Percentiles rank a stretch among this genome's conserved stretches.
Evolutionary conservation across 306 rosid genomes (phyloP).

Genomic region (Abrus pulchellus): DNA sequence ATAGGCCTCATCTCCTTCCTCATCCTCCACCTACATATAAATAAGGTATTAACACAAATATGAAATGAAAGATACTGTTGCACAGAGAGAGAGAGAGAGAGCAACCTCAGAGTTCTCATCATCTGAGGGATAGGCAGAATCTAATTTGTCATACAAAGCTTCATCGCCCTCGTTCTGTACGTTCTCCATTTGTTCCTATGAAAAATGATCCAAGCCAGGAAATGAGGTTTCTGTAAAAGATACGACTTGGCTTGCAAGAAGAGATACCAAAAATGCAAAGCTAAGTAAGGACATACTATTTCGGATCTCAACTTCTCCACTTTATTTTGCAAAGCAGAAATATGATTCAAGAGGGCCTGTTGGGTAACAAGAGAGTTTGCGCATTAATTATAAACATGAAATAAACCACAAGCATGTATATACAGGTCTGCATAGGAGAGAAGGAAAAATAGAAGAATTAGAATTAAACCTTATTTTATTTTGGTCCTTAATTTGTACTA

Average conservation of each 20-base stretch:
- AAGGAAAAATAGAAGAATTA: neutral
- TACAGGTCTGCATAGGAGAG: neutral
- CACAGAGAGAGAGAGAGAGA: constrained; percentile 17
- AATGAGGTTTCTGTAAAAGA: constrained; percentile 26
- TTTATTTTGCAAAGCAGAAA: constrained; percentile 69
- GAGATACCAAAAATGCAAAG: constrained; percentile 22
- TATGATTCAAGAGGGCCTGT: constrained; percentile 85
- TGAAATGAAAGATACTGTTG: neutral
- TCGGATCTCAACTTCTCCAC: constrained; percentile 73
- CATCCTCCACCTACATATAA: constrained; percentile 58
- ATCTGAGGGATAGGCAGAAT: constrained; percentile 69
- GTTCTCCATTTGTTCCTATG: constrained; percentile 80
- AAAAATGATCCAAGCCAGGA: constrained; percentile 40
- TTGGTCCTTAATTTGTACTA: neutral
- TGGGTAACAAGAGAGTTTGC: constrained; percentile 43
- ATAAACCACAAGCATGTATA: neutral
- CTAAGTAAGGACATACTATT: constrained; percentile 65
- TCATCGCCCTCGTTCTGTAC: constrained; percentile 80
- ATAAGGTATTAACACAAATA: constrained; percentile 15
- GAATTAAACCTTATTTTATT: neutral
- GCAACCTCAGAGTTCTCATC: constrained; percentile 79
- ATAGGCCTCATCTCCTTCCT: constrained; percentile 66
- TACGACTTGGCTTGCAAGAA: constrained; percentile 30
- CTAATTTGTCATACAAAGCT: constrained; percentile 72
- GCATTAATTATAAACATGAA: constrained; percentile 11